These are phyloP conservation scores for Heteromeles arbutifolia DNA, from an alignment of 306 rosid species.

Conservation along the genomic window DNA sequence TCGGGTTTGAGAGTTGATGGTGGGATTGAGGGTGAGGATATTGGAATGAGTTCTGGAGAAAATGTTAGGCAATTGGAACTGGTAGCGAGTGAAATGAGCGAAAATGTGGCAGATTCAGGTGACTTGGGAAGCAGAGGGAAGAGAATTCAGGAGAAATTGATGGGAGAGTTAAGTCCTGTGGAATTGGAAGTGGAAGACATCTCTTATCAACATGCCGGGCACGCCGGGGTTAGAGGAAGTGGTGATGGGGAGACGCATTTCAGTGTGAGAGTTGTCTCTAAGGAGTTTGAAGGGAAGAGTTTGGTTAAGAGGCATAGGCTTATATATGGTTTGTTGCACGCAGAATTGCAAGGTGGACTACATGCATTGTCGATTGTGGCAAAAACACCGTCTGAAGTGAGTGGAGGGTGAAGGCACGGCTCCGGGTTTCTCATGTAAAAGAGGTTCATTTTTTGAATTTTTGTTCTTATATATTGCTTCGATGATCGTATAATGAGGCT, in stretches of 20 bases:
- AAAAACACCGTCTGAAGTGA: conserved; percentile 61
- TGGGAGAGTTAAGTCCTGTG: conserved; percentile 48
- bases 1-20: neutral
- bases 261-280: conserved; percentile 62
- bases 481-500: neutral
- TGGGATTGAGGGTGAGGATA: neutral
- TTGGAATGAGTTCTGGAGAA: conserved; percentile 3
- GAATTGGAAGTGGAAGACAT: conserved; percentile 65
- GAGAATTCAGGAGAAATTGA: conserved; percentile 72
- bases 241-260: conserved; percentile 82
- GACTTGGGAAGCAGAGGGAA: conserved; percentile 61
- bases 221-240: conserved; percentile 62
- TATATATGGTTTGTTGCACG: conserved; percentile 59
- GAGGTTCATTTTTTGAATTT: conserved; percentile 21
- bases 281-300: conserved; percentile 79
- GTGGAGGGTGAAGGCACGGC: conserved; percentile 23
- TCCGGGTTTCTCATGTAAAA: neutral
- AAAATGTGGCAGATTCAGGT: conserved; percentile 9
- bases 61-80: conserved; percentile 6
- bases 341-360: conserved; percentile 69
- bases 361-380: conserved; percentile 82
- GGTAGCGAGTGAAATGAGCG: neutral
- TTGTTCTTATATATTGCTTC: neutral
- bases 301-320: conserved; percentile 83
- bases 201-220: conserved; percentile 87